These are phyloP conservation scores for Lachancea lanzarotensis DNA, from an alignment of 805 yeast genomes.

Conservation along the genomic window DNA sequence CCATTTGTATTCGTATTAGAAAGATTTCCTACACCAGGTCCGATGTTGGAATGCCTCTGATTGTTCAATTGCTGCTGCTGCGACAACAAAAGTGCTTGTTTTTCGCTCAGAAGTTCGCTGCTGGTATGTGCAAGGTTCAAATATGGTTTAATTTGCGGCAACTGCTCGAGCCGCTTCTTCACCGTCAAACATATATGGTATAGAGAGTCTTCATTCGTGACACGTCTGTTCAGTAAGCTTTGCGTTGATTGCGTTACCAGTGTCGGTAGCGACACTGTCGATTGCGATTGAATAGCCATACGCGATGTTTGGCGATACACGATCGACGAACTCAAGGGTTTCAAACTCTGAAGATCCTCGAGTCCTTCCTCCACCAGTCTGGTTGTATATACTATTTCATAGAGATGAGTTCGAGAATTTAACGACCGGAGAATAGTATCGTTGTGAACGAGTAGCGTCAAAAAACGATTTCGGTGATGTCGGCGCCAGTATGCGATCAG, in stretches of 20 bases:
- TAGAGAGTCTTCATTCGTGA: conserved; percentile 58
- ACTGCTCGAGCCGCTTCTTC: conserved; percentile 46
- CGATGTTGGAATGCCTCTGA: conserved; percentile 18
- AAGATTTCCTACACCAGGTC: conserved; percentile 14
- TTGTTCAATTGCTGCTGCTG: conserved; percentile 34
- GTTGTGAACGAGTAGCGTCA: not conserved
- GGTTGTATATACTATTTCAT: not conserved
- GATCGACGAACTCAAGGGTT: not conserved
- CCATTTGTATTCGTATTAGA: conserved; percentile 17
- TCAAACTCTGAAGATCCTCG: not conserved
- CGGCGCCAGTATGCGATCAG: too few relatives aligned
- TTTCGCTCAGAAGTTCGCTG: conserved; percentile 65
- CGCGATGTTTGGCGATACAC: not conserved
- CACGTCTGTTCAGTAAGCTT: conserved; percentile 56
- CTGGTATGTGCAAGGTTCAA: conserved; percentile 55
- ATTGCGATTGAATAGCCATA: conserved; percentile 10
- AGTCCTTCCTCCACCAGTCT: not conserved
- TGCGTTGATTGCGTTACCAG: conserved; percentile 21
- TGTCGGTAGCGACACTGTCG: conserved; percentile 15
- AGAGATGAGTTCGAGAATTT: conserved; percentile 1
- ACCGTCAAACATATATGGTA: conserved; percentile 59
- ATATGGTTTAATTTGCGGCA: conserved; percentile 66
- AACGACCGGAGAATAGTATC: not conserved
- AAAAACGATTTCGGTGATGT: not conserved
- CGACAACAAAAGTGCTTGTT: conserved; percentile 52